A percentile compares a stretch with the other conserved stretches of the same genome.
Evolutionary conservation across 2,329 filamentous ascomycete species (phyloP).

Genomic region (Drechslerella dactyloides): DNA sequence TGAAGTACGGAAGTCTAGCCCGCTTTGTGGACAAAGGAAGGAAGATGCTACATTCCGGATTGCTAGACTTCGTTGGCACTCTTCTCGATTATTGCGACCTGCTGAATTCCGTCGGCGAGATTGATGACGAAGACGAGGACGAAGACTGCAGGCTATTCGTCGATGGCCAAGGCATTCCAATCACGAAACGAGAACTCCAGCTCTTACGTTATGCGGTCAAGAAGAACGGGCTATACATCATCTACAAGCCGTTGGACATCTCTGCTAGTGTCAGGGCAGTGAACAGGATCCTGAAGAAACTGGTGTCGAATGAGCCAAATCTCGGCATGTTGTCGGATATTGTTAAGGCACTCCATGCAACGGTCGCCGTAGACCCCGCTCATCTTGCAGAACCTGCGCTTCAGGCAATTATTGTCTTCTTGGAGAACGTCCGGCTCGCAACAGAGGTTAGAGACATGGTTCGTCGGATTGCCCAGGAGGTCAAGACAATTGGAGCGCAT

Average conservation of each 20-base stretch:
- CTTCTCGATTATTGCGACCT: constrained; percentile 43
- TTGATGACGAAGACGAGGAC: constrained; percentile 44
- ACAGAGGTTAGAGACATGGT: constrained; percentile 55
- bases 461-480: constrained; percentile 58
- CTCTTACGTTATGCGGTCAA: constrained; percentile 28
- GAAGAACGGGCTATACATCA: constrained; percentile 46
- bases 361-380: constrained; percentile 55
- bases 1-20: constrained; percentile 60
- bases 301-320: constrained; percentile 33
- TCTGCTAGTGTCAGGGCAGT: constrained; percentile 30
- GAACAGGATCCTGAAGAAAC: constrained; percentile 43
- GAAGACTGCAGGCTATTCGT: constrained; percentile 22
- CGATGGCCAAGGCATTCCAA: constrained; percentile 32
- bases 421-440: constrained; percentile 58
- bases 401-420: constrained; percentile 57
- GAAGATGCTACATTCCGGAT: constrained; percentile 59
- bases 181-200: constrained; percentile 21
- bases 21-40: constrained; percentile 61
- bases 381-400: constrained; percentile 61
- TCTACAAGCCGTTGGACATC: constrained; percentile 47
- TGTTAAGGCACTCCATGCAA: constrained; percentile 39
- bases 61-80: constrained; percentile 53
- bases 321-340: constrained; percentile 27
- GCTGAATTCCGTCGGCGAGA: constrained; percentile 24
- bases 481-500: constrained; percentile 62